Evolutionary conservation across 768 basidiomycete genomes (phyloP).

Genomic region (Amanita molliuscula): DNA sequence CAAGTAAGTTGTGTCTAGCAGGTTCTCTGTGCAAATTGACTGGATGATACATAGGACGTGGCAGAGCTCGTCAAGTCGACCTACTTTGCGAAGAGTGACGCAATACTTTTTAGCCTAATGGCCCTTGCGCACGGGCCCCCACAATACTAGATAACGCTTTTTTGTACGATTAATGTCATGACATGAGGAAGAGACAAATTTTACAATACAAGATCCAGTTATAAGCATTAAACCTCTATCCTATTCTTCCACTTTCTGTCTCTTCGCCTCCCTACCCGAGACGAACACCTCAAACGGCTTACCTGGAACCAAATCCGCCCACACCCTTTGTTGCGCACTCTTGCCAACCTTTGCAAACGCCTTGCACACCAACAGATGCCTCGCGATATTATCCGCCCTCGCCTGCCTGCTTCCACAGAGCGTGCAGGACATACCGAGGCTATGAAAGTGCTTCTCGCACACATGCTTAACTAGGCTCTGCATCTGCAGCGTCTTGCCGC

Average conservation of each 20-base stretch:
- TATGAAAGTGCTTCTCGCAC: constrained; percentile 4
- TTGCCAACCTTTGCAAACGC: background rate
- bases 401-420: constrained; percentile 1
- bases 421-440: background rate
- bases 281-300: background rate
- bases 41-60: constrained; percentile 37
- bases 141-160: background rate
- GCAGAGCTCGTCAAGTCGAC: constrained; percentile 49
- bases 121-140: constrained; percentile 31
- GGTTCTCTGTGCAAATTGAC: background rate
- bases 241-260: background rate
- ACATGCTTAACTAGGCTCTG: constrained; percentile 3
- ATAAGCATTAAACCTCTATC: background rate
- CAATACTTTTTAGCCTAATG: constrained; percentile 59
- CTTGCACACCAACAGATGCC: constrained; percentile 1
- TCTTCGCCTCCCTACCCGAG: background rate
- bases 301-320: background rate
- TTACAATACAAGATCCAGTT: background rate
- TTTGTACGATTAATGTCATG: background rate
- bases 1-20: constrained; percentile 25
- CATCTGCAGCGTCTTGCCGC: background rate
- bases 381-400: constrained; percentile 1
- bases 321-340: background rate
- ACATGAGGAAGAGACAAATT: too few species aligned
- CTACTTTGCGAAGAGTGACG: constrained; percentile 44